phyloP scores from a whole-genome alignment of 208 protist genomes.

The Trypanosoma brucei region DNA sequence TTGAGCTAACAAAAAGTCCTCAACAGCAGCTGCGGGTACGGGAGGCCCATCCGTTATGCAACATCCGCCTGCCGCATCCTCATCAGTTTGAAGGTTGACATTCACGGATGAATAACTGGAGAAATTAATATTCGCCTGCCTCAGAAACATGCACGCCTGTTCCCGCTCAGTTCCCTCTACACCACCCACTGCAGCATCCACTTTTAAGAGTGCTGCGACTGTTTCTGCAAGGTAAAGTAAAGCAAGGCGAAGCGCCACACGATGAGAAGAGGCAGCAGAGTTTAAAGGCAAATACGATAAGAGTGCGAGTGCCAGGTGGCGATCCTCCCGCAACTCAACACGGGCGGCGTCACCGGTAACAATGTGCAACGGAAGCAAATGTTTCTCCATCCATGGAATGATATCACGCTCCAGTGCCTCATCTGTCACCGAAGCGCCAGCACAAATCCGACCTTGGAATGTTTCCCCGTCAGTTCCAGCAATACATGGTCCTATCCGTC shows the following conservation, averaged over 20 bases:
- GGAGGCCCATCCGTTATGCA: neutral
- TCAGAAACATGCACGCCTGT: slow-evolving; percentile 8
- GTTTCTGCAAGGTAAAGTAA: slow-evolving; percentile 16
- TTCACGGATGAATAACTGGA: neutral
- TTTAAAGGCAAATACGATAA: slow-evolving; percentile 8
- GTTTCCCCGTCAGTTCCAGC: neutral
- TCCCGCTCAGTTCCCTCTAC: slow-evolving; percentile 12
- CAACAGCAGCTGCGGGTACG: neutral
- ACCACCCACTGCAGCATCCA: slow-evolving; percentile 1
- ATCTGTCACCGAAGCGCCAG: neutral
- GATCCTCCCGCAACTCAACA: slow-evolving; percentile 20
- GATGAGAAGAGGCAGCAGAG: neutral
- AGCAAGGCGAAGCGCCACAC: neutral
- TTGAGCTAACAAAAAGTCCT: slow-evolving; percentile 11
- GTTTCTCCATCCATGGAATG: slow-evolving; percentile 23
- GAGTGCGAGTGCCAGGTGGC: slow-evolving; percentile 16
- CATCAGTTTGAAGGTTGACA: neutral
- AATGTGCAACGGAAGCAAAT: slow-evolving; percentile 16
- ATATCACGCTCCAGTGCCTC: neutral
- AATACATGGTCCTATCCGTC: slow-evolving; percentile 11
- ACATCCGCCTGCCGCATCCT: neutral
- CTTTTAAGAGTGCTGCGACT: slow-evolving; percentile 9
- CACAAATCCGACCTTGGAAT: neutral
- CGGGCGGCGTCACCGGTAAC: slow-evolving; percentile 10
- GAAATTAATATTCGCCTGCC: neutral